Percentiles rank a stretch among this genome's conserved stretches.
These are phyloP conservation scores for Coemansia sp. DNA, from an alignment of 192 early-diverging fungal genomes.

Conservation along the genomic window DNA sequence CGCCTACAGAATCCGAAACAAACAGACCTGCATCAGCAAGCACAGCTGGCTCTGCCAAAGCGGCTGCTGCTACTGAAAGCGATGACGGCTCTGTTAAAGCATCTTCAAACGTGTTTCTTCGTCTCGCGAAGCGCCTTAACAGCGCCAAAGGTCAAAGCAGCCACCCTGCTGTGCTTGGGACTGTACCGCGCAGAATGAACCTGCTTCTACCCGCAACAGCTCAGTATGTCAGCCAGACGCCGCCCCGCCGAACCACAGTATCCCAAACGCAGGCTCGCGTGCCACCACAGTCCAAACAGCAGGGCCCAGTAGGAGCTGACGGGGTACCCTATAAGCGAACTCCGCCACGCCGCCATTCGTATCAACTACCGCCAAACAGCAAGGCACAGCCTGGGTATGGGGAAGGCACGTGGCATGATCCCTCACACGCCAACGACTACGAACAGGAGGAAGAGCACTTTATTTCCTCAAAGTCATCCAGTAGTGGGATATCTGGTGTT, in stretches of 20 bases:
- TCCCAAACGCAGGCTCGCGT: background rate
- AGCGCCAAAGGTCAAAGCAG: conserved; percentile 22
- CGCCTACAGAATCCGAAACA: conserved; percentile 55
- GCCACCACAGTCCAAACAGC: background rate
- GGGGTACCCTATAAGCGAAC: conserved; percentile 17
- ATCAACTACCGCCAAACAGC: conserved; percentile 22
- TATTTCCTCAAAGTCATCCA: conserved; percentile 11
- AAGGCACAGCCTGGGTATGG: background rate
- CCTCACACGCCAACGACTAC: background rate
- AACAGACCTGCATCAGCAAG: conserved; percentile 4
- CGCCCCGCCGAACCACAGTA: conserved; percentile 6
- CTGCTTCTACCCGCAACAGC: conserved; percentile 47
- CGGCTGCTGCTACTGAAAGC: background rate
- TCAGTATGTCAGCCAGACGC: conserved; percentile 52
- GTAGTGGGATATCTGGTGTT: background rate
- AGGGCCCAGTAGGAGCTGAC: background rate
- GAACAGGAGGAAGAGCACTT: conserved; percentile 1
- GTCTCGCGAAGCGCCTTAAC: conserved; percentile 47
- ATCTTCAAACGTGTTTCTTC: conserved; percentile 43
- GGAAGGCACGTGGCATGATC: background rate
- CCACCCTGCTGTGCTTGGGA: conserved; percentile 23
- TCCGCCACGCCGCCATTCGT: conserved; percentile 49
- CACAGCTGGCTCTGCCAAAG: background rate
- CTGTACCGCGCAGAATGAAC: conserved; percentile 52
- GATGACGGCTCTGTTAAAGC: conserved; percentile 7